phyloP scores from a whole-genome alignment of 2,329 filamentous ascomycete species.

The Aotearoamyces nothofagi region DNA sequence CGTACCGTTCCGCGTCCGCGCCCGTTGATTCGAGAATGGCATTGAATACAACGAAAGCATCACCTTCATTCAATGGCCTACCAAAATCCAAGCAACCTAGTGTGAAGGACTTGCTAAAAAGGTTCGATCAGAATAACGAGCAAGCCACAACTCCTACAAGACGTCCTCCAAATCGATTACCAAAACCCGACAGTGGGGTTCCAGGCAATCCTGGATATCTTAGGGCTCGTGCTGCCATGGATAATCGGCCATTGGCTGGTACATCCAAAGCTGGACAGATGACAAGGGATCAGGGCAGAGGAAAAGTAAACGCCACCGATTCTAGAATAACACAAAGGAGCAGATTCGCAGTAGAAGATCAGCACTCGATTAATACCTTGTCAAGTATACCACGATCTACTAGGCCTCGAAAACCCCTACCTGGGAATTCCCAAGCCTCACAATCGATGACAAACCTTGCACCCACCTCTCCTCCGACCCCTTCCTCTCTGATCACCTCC shows the following conservation, averaged over 20 bases:
- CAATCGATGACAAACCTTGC: constrained; percentile 29
- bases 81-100: constrained; percentile 35
- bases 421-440: constrained; percentile 22
- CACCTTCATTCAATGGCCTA: constrained; percentile 12
- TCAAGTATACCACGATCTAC: constrained; percentile 45
- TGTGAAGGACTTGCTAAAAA: constrained; percentile 67
- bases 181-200: no score
- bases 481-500: no score
- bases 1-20: constrained; percentile 38
- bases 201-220: constrained; percentile 9
- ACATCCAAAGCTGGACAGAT: constrained; percentile 8
- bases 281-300: constrained; percentile 1
- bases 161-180: constrained; percentile 11
- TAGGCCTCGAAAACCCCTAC: constrained; percentile 29
- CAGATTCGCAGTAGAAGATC: constrained; percentile 33
- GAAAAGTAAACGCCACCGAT: no score
- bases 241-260: constrained; percentile 6
- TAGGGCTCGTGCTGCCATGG: constrained; percentile 16
- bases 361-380: constrained; percentile 35
- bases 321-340: constrained; percentile 30
- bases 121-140: constrained; percentile 50
- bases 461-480: constrained; percentile 13
- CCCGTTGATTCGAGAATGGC: constrained; percentile 27
- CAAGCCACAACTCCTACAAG: constrained; percentile 23
- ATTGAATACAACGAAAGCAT: constrained; percentile 11